phyloP scores from a whole-genome alignment of 495 filamentous ascomycete species.

The Trichoderma virens region DNA sequence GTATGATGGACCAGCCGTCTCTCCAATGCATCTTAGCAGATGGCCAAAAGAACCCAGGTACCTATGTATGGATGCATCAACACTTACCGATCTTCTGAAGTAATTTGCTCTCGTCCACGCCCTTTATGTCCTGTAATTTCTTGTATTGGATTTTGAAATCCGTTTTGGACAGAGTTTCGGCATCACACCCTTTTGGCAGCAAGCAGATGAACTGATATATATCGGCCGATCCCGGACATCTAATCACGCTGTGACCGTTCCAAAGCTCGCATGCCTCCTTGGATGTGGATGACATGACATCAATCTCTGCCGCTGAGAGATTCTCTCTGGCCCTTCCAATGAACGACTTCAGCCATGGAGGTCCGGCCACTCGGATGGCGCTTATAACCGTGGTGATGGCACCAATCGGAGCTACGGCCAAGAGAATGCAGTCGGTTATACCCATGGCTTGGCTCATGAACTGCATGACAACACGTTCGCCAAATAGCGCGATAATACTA shows the following conservation, averaged over 20 bases:
- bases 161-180: neutral
- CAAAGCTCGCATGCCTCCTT: neutral
- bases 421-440: neutral
- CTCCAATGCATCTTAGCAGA: too few relatives aligned
- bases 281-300: neutral
- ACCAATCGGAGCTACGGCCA: neutral
- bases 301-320: neutral
- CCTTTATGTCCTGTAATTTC: neutral
- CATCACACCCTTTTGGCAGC: neutral
- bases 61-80: too few relatives aligned
- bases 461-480: neutral
- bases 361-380: neutral
- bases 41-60: too few relatives aligned
- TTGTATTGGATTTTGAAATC: neutral
- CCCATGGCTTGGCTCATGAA: neutral
- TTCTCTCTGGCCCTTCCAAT: neutral
- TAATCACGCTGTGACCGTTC: neutral
- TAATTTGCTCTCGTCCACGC: neutral
- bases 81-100: neutral
- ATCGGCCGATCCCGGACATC: neutral
- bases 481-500: neutral
- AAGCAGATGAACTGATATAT: neutral
- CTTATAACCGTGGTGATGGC: neutral
- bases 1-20: too few relatives aligned
- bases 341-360: neutral